Evolutionary conservation across 441 rosid genomes (phyloP).

Genomic region (Mallotus repandus): DNA sequence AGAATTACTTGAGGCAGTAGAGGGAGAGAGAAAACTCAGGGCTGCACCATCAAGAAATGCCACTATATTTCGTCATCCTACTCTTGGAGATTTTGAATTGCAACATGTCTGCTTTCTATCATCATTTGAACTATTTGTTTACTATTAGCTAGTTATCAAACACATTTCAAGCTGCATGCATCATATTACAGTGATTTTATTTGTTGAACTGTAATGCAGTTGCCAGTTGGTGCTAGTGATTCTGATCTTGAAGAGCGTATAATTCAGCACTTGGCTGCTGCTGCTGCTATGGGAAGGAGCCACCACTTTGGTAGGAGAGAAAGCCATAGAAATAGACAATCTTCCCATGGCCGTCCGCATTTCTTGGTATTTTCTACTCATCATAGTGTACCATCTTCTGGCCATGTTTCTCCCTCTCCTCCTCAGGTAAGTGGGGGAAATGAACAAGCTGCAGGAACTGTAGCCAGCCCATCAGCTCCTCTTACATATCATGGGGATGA

Average conservation of each 20-base stretch:
- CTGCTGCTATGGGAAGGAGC: constrained; percentile 87
- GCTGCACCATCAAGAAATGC: constrained; percentile 66
- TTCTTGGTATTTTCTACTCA: constrained; percentile 72
- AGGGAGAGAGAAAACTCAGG: constrained; percentile 72
- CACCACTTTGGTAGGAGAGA: constrained; percentile 74
- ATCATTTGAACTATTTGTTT: constrained; percentile 8
- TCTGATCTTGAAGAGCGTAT: constrained; percentile 92
- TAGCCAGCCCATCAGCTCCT: constrained; percentile 46
- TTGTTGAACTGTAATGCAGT: constrained; percentile 37
- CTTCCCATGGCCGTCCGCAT: constrained; percentile 61
- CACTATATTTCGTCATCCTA: constrained; percentile 83
- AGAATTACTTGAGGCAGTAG: constrained; percentile 85
- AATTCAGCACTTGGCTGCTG: constrained; percentile 93
- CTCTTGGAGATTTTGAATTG: constrained; percentile 88
- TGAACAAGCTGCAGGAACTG: constrained; percentile 35
- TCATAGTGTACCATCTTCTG: constrained; percentile 35
- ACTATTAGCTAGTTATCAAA: constrained; percentile 1
- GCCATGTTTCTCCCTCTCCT: constrained; percentile 50
- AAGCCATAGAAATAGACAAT: constrained; percentile 63
- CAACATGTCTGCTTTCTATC: constrained; percentile 60
- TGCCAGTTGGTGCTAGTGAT: constrained; percentile 77
- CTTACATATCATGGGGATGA: constrained; percentile 33
- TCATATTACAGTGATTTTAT: not conserved
- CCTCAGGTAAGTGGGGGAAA: constrained; percentile 43
- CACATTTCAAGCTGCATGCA: not conserved